These are phyloP conservation scores for Scutellaria minor DNA, from an alignment of 257 asterid genomes.

Conservation along the genomic window DNA sequence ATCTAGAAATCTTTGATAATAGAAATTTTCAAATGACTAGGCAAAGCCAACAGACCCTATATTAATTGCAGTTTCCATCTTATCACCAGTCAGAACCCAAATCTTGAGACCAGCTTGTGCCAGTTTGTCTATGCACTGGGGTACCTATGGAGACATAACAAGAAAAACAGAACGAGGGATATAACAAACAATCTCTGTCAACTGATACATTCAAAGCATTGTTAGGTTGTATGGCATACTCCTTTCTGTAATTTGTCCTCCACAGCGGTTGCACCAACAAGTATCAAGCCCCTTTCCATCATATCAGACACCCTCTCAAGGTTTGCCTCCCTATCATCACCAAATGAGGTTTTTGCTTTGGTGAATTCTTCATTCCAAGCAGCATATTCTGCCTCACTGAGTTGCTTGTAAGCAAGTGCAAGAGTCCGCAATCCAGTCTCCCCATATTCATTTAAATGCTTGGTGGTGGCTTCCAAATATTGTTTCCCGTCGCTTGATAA, in stretches of 20 bases:
- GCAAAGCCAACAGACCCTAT: slow-evolving; percentile 81
- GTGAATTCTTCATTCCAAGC: slow-evolving; percentile 90
- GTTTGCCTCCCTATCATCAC: slow-evolving; percentile 77
- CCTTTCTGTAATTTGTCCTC: slow-evolving; percentile 99
- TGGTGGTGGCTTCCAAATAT: slow-evolving; percentile 75
- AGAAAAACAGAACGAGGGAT: background rate
- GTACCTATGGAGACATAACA: slow-evolving; percentile 64
- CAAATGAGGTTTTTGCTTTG: slow-evolving; percentile 80
- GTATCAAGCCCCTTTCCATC: slow-evolving; percentile 91
- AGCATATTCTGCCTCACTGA: slow-evolving; percentile 71
- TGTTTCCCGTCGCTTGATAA: slow-evolving; percentile 70
- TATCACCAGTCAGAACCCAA: slow-evolving; percentile 99
- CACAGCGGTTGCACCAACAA: slow-evolving; percentile 98
- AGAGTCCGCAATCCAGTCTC: slow-evolving; percentile 96
- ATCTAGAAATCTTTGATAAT: slow-evolving; percentile 26
- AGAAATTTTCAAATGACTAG: slow-evolving; percentile 24
- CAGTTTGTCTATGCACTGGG: slow-evolving; percentile 97
- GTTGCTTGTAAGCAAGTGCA: slow-evolving; percentile 91
- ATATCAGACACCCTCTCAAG: slow-evolving; percentile 83
- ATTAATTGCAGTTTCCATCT: slow-evolving; percentile 99
- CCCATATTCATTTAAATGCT: slow-evolving; percentile 89
- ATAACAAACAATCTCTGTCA: background rate
- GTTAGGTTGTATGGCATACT: slow-evolving; percentile 50
- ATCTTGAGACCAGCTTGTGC: slow-evolving; percentile 98
- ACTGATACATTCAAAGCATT: background rate